Evolutionary conservation across 164 flowering plant species (phyloP), one percentile per base, ranked within the genome.

Genomic region (Liriodendron chinense): DNA sequence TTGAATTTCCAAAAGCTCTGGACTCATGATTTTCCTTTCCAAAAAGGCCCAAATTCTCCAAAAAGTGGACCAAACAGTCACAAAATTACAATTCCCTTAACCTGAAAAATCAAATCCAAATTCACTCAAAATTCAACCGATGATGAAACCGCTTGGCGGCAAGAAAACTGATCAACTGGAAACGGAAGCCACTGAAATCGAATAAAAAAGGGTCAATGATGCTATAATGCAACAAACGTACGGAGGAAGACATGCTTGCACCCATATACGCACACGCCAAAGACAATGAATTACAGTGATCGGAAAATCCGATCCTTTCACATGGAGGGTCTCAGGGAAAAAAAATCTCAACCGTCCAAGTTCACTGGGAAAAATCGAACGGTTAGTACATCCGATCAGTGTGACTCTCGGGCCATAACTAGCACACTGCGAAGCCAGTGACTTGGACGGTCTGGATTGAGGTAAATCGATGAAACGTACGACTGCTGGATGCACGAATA

Each of bases 1-100:
- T 21, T 86, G 90, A 78, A 92, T 85, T 22, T 85, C 86, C 72
- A 90, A 43, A 63, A 89, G 85, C 72, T 83, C 83, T 5, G 80
- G 50, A 72, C 69, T 82, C 89, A 86, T 89, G 49, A 9, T 80
- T 75, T 68, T 70, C 68, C 65, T 72, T 13, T 26, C 59, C 49
- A 26, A 59, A 18, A 72, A 48, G 70, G 16, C 22, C 63, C 47
- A 66, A 48, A 59, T 56, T 2, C 25, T 59, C 65, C 23, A 68
- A 57, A 14, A 43, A 34, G 12, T 16, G 24, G 67, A 14, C 20
- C 18, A 59, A 23, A 65, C 7, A 8, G 24, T 63, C 24, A n/a
- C 66, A 63, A 63, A 63, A 12, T 67, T 20, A 24, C 47, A 26
- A 66, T 25, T 12, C 18, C 34, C 62, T 72, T 53, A 43, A 74